Percentiles rank a stretch among this genome's conserved stretches.
Evolutionary conservation across 2,329 filamentous ascomycete genomes (phyloP).

Genomic region (Microdochium trichocladiopsis): DNA sequence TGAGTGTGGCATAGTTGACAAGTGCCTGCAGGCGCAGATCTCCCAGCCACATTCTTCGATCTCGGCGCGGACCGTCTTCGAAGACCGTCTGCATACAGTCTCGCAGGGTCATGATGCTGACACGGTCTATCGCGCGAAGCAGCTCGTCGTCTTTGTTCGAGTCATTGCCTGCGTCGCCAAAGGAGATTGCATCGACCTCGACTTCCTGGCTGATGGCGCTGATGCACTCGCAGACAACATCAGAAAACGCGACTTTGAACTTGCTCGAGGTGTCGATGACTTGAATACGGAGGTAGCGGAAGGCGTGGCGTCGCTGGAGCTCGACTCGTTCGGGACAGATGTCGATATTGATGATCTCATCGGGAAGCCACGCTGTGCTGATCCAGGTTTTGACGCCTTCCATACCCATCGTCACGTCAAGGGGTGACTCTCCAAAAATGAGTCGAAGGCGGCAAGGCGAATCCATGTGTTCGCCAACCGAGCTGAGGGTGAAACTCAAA

Average conservation of each 20-base stretch:
- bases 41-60: conserved; percentile 27
- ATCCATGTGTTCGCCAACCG: conserved; percentile 22
- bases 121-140: conserved; percentile 18
- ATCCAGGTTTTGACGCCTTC: conserved; percentile 26
- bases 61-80: conserved; percentile 27
- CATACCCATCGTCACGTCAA: conserved; percentile 25
- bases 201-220: conserved; percentile 15
- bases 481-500: conserved; percentile 17
- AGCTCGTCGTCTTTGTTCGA: conserved; percentile 6
- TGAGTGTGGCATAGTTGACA: conserved; percentile 27
- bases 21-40: conserved; percentile 26
- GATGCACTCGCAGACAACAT: conserved; percentile 18
- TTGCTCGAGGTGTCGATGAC: conserved; percentile 25
- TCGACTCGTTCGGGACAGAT: conserved; percentile 18
- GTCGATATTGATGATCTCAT: conserved; percentile 26
- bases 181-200: conserved; percentile 7
- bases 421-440: conserved; percentile 26
- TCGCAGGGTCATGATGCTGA: conserved; percentile 22
- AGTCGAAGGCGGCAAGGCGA: conserved; percentile 24
- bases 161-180: background rate
- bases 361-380: conserved; percentile 27
- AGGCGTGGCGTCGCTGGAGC: conserved; percentile 22
- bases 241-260: conserved; percentile 21
- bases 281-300: conserved; percentile 24
- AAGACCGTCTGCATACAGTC: conserved; percentile 31